These are phyloP conservation scores for Ceriops zippeliana DNA, from an alignment of 345 rosid species.

Conservation along the genomic window DNA sequence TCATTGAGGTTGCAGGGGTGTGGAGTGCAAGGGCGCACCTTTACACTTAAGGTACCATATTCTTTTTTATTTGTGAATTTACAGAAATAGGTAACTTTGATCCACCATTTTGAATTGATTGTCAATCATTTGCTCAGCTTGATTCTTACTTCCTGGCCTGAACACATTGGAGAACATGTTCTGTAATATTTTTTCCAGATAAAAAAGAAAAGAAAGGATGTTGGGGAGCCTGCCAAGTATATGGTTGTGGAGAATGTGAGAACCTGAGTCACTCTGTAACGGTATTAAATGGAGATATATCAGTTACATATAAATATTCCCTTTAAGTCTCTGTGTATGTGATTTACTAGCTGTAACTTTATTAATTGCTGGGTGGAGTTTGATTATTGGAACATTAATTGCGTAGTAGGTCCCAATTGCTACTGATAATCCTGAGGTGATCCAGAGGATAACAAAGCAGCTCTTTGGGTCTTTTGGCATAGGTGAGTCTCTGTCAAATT, in stretches of 20 bases:
- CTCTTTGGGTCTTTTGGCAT: constrained; percentile 68
- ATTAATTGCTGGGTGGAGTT: not conserved
- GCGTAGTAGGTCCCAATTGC: constrained; percentile 63
- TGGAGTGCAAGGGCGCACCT: constrained; percentile 75
- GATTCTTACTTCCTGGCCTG: constrained; percentile 3
- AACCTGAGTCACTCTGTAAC: constrained; percentile 79
- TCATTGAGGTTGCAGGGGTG: constrained; percentile 79
- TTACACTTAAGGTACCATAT: constrained; percentile 69
- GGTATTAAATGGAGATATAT: constrained; percentile 31
- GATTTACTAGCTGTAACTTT: not conserved
- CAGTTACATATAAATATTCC: not conserved
- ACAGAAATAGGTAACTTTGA: not conserved
- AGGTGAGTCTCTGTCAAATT: constrained; percentile 39
- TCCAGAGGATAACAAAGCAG: constrained; percentile 73
- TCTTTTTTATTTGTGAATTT: not conserved
- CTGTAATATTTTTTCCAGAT: constrained; percentile 43
- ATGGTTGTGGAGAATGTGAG: constrained; percentile 91
- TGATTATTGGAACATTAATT: constrained; percentile 2
- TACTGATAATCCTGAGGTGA: constrained; percentile 72
- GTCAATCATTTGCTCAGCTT: not conserved
- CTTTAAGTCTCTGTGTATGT: not conserved
- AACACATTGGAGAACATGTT: not conserved
- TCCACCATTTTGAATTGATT: not conserved
- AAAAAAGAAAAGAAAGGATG: constrained; percentile 75
- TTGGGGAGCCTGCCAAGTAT: constrained; percentile 77